Conservation (phyloP, 2,329 filamentous ascomycete genomes). For the Phialemonium atrogriseum region DNA sequence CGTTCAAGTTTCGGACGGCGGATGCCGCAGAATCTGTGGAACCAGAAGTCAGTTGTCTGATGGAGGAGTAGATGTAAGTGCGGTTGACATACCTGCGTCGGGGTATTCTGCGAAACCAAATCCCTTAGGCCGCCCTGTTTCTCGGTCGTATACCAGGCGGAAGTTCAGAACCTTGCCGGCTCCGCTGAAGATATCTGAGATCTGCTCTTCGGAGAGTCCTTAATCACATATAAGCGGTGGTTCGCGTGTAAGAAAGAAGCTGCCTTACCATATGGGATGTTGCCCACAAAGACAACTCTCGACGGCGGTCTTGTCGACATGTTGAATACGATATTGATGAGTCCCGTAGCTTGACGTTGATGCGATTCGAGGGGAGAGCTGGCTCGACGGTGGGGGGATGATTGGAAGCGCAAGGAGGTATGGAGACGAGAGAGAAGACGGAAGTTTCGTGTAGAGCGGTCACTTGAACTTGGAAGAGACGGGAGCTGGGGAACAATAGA, state of each 20-base stretch:
- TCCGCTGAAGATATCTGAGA: constrained; percentile 85
- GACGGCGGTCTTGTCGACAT: constrained; percentile 71
- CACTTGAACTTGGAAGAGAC: too few species aligned
- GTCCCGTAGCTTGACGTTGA: neutral
- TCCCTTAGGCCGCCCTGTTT: constrained; percentile 89
- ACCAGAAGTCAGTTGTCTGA: constrained; percentile 5
- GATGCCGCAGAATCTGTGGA: constrained; percentile 68
- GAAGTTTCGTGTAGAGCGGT: too few species aligned
- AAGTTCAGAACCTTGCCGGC: constrained; percentile 89
- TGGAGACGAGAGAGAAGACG: too few species aligned
- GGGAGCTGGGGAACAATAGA: too few species aligned
- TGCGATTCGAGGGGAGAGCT: constrained; percentile 2
- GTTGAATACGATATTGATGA: constrained; percentile 20
- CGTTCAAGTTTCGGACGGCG: constrained; percentile 90
- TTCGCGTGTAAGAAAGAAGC: constrained; percentile 1
- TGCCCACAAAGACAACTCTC: constrained; percentile 76
- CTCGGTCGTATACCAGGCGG: constrained; percentile 87
- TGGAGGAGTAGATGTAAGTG: neutral
- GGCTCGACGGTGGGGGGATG: neutral
- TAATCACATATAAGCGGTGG: too few species aligned
- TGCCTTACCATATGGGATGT: constrained; percentile 67
- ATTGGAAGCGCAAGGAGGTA: constrained; percentile 3
- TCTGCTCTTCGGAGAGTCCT: constrained; percentile 95
- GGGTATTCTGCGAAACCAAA: constrained; percentile 96
- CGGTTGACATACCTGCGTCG: constrained; percentile 60